Evolutionary conservation across 345 rosid genomes (phyloP).

Genomic region (Corchorus capsularis): DNA sequence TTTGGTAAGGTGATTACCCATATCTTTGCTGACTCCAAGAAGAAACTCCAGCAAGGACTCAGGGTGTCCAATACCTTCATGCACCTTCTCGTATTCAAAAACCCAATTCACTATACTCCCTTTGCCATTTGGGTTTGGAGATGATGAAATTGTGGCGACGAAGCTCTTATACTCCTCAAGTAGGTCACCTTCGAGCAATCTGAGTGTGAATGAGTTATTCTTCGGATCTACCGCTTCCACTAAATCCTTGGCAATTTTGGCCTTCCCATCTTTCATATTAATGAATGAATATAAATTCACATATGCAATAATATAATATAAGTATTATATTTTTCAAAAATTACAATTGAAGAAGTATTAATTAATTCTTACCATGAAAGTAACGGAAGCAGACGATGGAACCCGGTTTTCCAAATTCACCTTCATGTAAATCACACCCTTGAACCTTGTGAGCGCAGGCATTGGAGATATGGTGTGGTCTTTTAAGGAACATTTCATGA

Average conservation of each 20-base stretch:
- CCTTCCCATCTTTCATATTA: slow-evolving; percentile 21
- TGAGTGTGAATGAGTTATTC: slow-evolving; percentile 27
- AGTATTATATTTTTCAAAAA: too few relatives aligned
- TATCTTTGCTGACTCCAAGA: slow-evolving; percentile 13
- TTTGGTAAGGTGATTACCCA: slow-evolving; percentile 29
- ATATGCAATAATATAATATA: background rate
- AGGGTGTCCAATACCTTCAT: slow-evolving; percentile 20
- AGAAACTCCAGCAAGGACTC: slow-evolving; percentile 11
- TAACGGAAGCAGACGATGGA: slow-evolving; percentile 37
- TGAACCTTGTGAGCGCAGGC: slow-evolving; percentile 35
- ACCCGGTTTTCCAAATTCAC: slow-evolving; percentile 45
- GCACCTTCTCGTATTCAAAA: slow-evolving; percentile 35
- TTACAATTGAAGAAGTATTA: background rate
- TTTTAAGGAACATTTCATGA: slow-evolving; percentile 26
- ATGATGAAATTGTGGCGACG: background rate
- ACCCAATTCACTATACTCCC: slow-evolving; percentile 33
- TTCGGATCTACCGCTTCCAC: slow-evolving; percentile 34
- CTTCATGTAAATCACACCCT: slow-evolving; percentile 35
- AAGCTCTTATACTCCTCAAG: slow-evolving; percentile 37
- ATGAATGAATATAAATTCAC: background rate
- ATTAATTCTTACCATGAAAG: slow-evolving; percentile 28
- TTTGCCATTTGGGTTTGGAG: slow-evolving; percentile 21
- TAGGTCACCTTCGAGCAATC: slow-evolving; percentile 38
- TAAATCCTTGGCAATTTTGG: slow-evolving; percentile 27
- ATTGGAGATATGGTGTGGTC: slow-evolving; percentile 43